phyloP scores from a whole-genome alignment of 108 stramenopile genomes.

The Asterionellopsis glacialis region DNA sequence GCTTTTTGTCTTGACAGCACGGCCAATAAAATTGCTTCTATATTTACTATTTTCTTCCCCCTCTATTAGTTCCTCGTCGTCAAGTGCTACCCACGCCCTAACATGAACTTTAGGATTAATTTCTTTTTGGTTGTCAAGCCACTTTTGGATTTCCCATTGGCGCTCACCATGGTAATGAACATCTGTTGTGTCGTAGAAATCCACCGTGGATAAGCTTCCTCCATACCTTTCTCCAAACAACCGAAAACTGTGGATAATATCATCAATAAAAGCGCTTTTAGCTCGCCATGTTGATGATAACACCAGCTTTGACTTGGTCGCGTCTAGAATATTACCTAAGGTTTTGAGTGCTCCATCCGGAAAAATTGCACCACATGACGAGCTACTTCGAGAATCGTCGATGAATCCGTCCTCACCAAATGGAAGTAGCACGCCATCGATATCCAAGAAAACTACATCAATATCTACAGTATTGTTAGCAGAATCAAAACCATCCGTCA shows the following conservation, averaged over 20 bases:
- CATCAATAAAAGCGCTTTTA: constrained; percentile 32
- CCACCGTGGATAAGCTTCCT: constrained; percentile 1
- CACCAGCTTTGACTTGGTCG: constrained; percentile 24
- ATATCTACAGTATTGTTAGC: background rate
- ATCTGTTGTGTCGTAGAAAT: constrained; percentile 58
- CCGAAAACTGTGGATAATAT: constrained; percentile 48
- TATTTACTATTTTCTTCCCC: constrained; percentile 30
- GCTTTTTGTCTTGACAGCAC: constrained; percentile 52
- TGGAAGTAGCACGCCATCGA: constrained; percentile 74
- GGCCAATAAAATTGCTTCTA: constrained; percentile 21
- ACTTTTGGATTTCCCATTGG: constrained; percentile 61
- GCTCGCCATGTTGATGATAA: constrained; percentile 69
- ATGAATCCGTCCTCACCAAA: constrained; percentile 26
- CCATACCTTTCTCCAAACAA: constrained; percentile 13
- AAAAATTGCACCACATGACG: constrained; percentile 32
- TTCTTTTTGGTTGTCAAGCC: constrained; percentile 22
- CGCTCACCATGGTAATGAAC: constrained; percentile 49
- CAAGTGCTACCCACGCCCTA: constrained; percentile 60
- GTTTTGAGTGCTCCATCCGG: constrained; percentile 45
- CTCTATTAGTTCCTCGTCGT: constrained; percentile 67
- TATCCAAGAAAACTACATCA: constrained; percentile 62
- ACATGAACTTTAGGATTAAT: constrained; percentile 1
- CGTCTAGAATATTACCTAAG: constrained; percentile 26
- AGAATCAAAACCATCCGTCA: background rate
- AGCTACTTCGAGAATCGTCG: background rate